Evolutionary conservation across 1,284 basidiomycete species (phyloP), one percentile per base, ranked within the genome.

Genomic region (Cryptococcus sp.): DNA sequence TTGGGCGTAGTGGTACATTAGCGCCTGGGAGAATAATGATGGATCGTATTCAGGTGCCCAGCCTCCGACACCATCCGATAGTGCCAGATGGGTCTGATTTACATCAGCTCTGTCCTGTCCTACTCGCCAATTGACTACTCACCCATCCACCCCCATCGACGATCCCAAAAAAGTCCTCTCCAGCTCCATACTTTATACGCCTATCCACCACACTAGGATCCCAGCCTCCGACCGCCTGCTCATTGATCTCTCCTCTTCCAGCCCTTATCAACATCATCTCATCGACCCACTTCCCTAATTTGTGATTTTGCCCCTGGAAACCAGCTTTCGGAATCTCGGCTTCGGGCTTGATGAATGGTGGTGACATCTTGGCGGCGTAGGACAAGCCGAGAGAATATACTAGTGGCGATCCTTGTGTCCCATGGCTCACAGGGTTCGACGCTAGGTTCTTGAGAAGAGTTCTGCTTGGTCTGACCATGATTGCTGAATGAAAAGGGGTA

Each of bases 51-150:
- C 75, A 13, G 74, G 76, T 4, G 76, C 74, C 80, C 80, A 82
- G 21, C 80, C 80, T 23, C 80, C 80, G 2, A 82, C 80, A 18
- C 80, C 80, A 58, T 82, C 80, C 0, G 78, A 77, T 0, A 78
- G 70, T 4, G 76, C 77, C 16, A 81, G 48, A 48, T 72, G 71
- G 1, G 70, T 70, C 65, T 70, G 57, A 43, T 39, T 11, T 54
- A n/a, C n/a, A n/a, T n/a, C n/a, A n/a, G n/a, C n/a, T n/a, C n/a
- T n/a, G n/a, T n/a, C n/a, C n/a, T n/a, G n/a, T n/a, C n/a, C n/a
- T n/a, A n/a, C n/a, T 21, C 13, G 43, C 14, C 19, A 45, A 23
- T 13, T 7, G 4, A 28, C 25, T 5, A 23, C 19, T 39, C 63
- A 64, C 18, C 41, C 52, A 10, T 58, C 61, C 11, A 50, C 60